These are phyloP conservation scores for Ascoidea rubescens DNA, from an alignment of 805 yeast species.

Conservation along the genomic window DNA sequence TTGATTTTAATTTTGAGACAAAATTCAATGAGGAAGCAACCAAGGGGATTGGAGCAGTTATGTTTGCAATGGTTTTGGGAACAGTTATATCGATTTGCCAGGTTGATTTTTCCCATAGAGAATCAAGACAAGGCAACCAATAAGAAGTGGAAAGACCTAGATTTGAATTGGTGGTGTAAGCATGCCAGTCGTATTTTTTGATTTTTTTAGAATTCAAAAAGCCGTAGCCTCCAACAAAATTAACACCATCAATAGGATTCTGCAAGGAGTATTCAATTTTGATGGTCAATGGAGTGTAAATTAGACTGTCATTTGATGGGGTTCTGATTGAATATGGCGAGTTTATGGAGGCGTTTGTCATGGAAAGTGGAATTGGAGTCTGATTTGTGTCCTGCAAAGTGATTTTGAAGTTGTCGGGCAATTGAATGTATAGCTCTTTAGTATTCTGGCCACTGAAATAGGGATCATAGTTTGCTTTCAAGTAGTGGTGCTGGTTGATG, in stretches of 20 bases:
- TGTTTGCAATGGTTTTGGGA: constrained; percentile 67
- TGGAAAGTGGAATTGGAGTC: constrained; percentile 17
- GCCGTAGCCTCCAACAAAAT: constrained; percentile 57
- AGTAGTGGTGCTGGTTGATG: constrained; percentile 41
- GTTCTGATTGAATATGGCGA: constrained; percentile 24
- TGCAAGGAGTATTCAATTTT: constrained; percentile 50
- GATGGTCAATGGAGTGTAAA: constrained; percentile 62
- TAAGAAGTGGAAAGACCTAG: constrained; percentile 72
- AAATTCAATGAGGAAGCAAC: too few relatives aligned
- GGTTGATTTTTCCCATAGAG: constrained; percentile 73
- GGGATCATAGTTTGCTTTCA: constrained; percentile 37
- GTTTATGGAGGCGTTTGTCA: constrained; percentile 24
- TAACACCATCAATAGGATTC: constrained; percentile 62
- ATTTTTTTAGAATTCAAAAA: constrained; percentile 23
- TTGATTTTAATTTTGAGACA: too few relatives aligned
- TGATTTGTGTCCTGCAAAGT: constrained; percentile 38
- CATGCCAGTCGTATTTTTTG: constrained; percentile 53
- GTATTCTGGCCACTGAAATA: constrained; percentile 39
- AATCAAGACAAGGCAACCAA: constrained; percentile 97
- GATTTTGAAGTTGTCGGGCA: constrained; percentile 56
- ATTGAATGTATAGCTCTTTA: constrained; percentile 46
- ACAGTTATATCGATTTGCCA: constrained; percentile 87
- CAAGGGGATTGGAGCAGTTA: constrained; percentile 22
- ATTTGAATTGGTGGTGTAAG: constrained; percentile 72
- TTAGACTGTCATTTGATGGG: constrained; percentile 27